Evolutionary conservation across 2,329 filamentous ascomycete genomes (phyloP), one percentile per base, ranked within the genome.

Genomic region (Fusarium pseudoanthophilum): DNA sequence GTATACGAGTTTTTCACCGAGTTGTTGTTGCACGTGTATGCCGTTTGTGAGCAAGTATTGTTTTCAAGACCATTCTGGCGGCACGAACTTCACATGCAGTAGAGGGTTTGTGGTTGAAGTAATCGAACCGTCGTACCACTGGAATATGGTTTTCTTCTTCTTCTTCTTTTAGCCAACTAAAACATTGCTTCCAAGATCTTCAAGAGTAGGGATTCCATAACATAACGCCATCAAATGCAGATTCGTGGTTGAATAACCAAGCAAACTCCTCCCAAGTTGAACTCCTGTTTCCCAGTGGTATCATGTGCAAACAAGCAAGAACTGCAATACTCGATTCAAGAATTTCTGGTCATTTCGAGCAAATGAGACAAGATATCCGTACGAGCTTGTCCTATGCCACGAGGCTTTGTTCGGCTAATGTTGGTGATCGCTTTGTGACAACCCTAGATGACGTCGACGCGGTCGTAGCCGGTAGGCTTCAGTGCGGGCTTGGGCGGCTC

Each of bases 381-480:
- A 68, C 32, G 30, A 36, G n/a, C n/a, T 46, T 48, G 45, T 34
- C 24, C 45, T n/a, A 39, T 34, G 49, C 36, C 26, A 46, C n/a
- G 24, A 51, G 51, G 10, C 34, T 48, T 16, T 45, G 21, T 42
- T 55, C 42, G 24, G 14, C 32, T n/a, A 14, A 24, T 18, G 16
- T 34, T 34, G 14, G 42, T 30, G 28, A 39, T 59, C 32, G 26
- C 32, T 28, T 28, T 37, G 24, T 20, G 16, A 18, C 26, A 14
- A 34, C 36, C 39, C 78, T 78, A 89, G n/a, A 96, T 89, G 42
- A 97, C 90, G 59, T 99, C 95, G 5, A 90, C 84, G 34, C 95
- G 87, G 80, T 98, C 95, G 88, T 93, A 99, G 2, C 96, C 96
- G 2, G 86, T 86, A 1, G 92, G 87, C 80, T 91, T 89, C 34